A percentile compares a stretch with the other conserved stretches of the same genome.
phyloP scores from a whole-genome alignment of 78 protist species.

The Dictyostelium intermedium region DNA sequence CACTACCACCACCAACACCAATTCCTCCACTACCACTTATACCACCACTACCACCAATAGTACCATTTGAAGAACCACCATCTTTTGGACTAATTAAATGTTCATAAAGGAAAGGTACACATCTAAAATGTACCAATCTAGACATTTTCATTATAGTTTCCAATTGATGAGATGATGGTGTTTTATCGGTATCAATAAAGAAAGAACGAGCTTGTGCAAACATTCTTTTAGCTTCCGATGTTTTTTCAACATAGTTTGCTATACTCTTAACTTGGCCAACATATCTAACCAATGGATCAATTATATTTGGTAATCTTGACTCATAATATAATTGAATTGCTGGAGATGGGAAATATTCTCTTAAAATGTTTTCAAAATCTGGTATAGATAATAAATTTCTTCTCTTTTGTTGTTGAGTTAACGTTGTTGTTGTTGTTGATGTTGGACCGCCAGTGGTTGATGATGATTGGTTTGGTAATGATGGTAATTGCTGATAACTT shows the following conservation, averaged over 20 bases:
- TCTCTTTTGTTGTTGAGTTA: not conserved
- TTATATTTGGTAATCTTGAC: slow-evolving; percentile 20
- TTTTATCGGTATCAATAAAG: slow-evolving; percentile 54
- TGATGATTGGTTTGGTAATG: not conserved
- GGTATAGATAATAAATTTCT: not conserved
- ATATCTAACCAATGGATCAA: slow-evolving; percentile 33
- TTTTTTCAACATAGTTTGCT: slow-evolving; percentile 51
- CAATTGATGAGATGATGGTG: slow-evolving; percentile 51
- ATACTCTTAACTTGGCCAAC: slow-evolving; percentile 53
- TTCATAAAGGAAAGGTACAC: slow-evolving; percentile 77
- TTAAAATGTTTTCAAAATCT: slow-evolving; percentile 41
- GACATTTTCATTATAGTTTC: slow-evolving; percentile 74
- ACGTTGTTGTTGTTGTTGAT: not conserved
- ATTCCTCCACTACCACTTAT: not conserved
- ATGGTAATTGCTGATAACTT: not conserved
- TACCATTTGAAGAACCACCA: not conserved
- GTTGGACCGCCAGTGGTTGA: not conserved
- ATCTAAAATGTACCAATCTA: slow-evolving; percentile 66
- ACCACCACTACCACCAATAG: not conserved
- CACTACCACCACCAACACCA: not conserved
- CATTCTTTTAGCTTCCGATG: slow-evolving; percentile 55
- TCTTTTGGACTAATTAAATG: slow-evolving; percentile 21
- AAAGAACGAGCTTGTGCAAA: slow-evolving; percentile 52
- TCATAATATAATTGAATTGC: not conserved
- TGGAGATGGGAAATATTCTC: slow-evolving; percentile 29